Evolutionary conservation across 768 basidiomycete genomes (phyloP).

Genomic region (Thelephora ganbajun): DNA sequence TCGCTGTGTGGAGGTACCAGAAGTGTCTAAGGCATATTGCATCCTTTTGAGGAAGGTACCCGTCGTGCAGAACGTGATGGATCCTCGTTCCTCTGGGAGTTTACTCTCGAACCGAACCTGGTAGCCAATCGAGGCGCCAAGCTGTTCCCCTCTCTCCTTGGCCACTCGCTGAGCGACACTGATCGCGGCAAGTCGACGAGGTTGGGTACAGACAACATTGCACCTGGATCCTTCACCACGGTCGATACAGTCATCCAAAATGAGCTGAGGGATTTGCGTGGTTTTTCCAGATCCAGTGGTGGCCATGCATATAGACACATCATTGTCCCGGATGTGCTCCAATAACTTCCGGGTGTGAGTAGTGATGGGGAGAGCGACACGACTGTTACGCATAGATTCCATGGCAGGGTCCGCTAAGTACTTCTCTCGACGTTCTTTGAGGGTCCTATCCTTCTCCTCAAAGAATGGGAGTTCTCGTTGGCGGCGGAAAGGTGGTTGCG

Average conservation of each 20-base stretch:
- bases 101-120: constrained; percentile 85
- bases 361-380: constrained; percentile 64
- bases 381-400: constrained; percentile 51
- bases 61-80: constrained; percentile 86
- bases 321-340: constrained; percentile 54
- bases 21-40: constrained; percentile 43
- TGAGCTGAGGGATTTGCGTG: constrained; percentile 86
- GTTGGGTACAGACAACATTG: constrained; percentile 90
- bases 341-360: constrained; percentile 54
- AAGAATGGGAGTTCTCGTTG: constrained; percentile 17
- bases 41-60: constrained; percentile 81
- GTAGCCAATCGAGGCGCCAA: constrained; percentile 74
- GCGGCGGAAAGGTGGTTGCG: constrained; percentile 9
- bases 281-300: constrained; percentile 90
- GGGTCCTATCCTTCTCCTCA: constrained; percentile 40
- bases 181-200: constrained; percentile 81
- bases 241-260: constrained; percentile 73
- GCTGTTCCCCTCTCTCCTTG: constrained; percentile 64
- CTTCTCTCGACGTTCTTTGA: constrained; percentile 35
- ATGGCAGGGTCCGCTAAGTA: constrained; percentile 50
- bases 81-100: constrained; percentile 66
- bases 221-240: constrained; percentile 69
- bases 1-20: constrained; percentile 18
- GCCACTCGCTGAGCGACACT: constrained; percentile 86
- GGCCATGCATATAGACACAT: constrained; percentile 83